Conservation (phyloP, 495 filamentous ascomycete species). For the Penicillium lagena region DNA sequence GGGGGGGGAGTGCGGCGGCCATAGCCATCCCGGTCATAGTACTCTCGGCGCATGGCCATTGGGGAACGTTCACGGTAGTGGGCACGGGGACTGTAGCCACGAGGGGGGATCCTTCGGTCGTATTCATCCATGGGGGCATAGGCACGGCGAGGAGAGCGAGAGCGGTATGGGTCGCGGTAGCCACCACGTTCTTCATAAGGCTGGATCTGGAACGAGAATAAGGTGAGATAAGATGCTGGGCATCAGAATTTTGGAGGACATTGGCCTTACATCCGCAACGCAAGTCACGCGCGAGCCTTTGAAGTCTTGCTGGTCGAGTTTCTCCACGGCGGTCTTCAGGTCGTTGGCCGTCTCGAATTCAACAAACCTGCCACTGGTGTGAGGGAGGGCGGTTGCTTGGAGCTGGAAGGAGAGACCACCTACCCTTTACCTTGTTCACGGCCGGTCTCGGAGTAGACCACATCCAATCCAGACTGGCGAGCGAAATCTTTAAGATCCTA, state of each 20-base stretch:
- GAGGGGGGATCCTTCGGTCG: constrained; percentile 71
- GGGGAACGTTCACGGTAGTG: constrained; percentile 83
- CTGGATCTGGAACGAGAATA: constrained; percentile 42
- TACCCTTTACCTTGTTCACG: constrained; percentile 93
- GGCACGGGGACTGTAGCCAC: constrained; percentile 75
- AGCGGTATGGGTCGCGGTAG: constrained; percentile 64
- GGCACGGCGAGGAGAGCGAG: constrained; percentile 66
- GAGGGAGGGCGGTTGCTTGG: constrained; percentile 15
- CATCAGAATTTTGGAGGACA: neutral
- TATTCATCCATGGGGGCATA: constrained; percentile 67
- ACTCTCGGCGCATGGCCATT: constrained; percentile 69
- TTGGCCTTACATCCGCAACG: constrained; percentile 68
- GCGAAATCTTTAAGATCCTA: constrained; percentile 99
- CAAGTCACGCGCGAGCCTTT: constrained; percentile 81
- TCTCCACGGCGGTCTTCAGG: constrained; percentile 83
- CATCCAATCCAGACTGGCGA: constrained; percentile 90
- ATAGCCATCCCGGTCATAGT: constrained; percentile 74
- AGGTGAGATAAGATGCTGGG: constrained; percentile 21
- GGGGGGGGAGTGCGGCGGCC: constrained; percentile 63
- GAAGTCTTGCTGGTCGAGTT: constrained; percentile 86
- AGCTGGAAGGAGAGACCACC: constrained; percentile 27
- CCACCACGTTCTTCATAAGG: constrained; percentile 50
- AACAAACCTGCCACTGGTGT: constrained; percentile 66
- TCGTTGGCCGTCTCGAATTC: constrained; percentile 93
- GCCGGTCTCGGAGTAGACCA: constrained; percentile 95